These are phyloP conservation scores for Nymphaea thermarum DNA, from an alignment of 164 flowering plant species.

Conservation along the genomic window DNA sequence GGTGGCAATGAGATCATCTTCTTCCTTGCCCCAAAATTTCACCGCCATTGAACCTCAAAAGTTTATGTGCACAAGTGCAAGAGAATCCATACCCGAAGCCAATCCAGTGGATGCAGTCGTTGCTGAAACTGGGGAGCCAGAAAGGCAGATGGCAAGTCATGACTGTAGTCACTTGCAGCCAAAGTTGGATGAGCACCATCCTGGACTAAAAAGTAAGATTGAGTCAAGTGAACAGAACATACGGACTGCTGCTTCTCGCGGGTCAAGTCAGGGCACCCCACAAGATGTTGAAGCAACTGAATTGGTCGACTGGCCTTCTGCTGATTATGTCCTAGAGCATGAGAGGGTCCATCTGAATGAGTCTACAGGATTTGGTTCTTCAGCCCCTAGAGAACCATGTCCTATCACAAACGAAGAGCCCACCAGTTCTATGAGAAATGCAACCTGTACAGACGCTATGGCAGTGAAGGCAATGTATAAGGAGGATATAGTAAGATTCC, in stretches of 20 bases:
- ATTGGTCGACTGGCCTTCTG: constrained; percentile 13
- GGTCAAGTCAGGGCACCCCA: constrained; percentile 66
- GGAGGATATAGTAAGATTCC: constrained; percentile 77
- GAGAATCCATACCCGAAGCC: constrained; percentile 18
- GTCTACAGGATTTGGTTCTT: constrained; percentile 19
- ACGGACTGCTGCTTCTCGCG: constrained; percentile 64
- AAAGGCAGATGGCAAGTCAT: constrained; percentile 16
- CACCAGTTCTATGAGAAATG: not conserved
- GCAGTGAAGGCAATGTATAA: constrained; percentile 70
- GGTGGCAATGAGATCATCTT: constrained; percentile 28
- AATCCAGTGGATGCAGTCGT: constrained; percentile 17
- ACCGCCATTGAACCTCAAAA: constrained; percentile 14
- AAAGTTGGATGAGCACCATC: constrained; percentile 17
- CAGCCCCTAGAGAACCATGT: constrained; percentile 19
- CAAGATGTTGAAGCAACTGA: constrained; percentile 22
- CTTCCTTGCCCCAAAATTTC: not conserved
- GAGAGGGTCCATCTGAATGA: constrained; percentile 7
- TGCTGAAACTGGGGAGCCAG: constrained; percentile 10
- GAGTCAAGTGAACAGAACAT: constrained; percentile 65
- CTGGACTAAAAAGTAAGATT: constrained; percentile 27
- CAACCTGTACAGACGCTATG: constrained; percentile 13
- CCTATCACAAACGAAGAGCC: not conserved
- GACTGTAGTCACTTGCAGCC: constrained; percentile 15
- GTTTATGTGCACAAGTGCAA: constrained; percentile 19
- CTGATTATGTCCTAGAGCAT: constrained; percentile 19